A percentile compares a stretch with the other conserved stretches of the same genome.
These are phyloP conservation scores for Mycena polygramma DNA, from an alignment of 768 basidiomycete species.

Conservation along the genomic window DNA sequence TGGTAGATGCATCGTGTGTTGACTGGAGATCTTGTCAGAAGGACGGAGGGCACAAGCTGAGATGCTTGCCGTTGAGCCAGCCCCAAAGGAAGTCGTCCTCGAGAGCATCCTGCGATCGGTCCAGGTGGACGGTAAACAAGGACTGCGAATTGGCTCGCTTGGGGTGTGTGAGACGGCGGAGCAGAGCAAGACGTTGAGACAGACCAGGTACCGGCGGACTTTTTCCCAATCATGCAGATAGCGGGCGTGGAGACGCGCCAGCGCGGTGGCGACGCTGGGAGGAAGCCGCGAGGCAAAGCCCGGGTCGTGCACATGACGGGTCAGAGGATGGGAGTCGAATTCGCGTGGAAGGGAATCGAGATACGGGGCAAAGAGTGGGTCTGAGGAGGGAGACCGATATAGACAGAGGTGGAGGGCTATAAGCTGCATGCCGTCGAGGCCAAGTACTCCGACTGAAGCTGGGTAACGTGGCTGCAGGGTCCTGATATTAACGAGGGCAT, in stretches of 20 bases:
- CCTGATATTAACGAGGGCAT: constrained; percentile 77
- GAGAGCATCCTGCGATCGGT: constrained; percentile 29
- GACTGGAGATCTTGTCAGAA: constrained; percentile 59
- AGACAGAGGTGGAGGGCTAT: constrained; percentile 86
- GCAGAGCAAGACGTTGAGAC: constrained; percentile 40
- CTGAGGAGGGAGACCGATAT: constrained; percentile 64
- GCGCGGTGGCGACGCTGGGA: constrained; percentile 53
- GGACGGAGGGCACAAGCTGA: constrained; percentile 37
- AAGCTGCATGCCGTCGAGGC: constrained; percentile 76
- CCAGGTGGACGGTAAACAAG: constrained; percentile 26
- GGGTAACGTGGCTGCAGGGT: constrained; percentile 78
- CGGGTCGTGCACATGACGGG: constrained; percentile 59
- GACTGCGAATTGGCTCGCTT: constrained; percentile 35
- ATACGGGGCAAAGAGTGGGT: constrained; percentile 79
- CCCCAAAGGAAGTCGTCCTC: constrained; percentile 81
- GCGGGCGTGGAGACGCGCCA: constrained; percentile 58
- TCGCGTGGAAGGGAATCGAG: constrained; percentile 80
- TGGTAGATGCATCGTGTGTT: constrained; percentile 93
- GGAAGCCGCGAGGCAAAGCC: constrained; percentile 54
- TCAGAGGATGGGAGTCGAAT: constrained; percentile 87
- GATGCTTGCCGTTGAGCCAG: constrained; percentile 81
- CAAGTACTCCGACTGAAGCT: too few relatives aligned
- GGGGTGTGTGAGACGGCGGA: constrained; percentile 12
- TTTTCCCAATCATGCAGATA: constrained; percentile 73
- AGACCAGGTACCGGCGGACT: constrained; percentile 66